These are phyloP conservation scores for Chlamydomonas incerta DNA, from an alignment of 139 green algal genomes.

Conservation along the genomic window DNA sequence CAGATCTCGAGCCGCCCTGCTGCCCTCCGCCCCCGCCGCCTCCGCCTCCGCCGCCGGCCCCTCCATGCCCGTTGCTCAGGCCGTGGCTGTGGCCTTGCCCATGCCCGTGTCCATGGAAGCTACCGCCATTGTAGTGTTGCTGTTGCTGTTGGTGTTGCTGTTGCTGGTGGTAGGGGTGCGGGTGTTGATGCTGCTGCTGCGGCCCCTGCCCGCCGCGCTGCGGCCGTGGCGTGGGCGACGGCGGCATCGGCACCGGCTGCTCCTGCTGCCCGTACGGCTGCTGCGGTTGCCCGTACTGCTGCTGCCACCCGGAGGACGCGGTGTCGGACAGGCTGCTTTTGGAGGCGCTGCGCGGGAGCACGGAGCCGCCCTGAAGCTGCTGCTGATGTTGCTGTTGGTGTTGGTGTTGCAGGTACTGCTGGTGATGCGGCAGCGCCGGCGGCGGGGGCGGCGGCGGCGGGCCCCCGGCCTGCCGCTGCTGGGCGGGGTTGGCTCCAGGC, in stretches of 20 bases:
- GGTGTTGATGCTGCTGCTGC: background rate
- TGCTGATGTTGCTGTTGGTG: background rate
- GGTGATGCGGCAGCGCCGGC: background rate
- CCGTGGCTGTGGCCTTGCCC: background rate
- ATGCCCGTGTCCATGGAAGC: background rate
- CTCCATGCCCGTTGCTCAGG: background rate
- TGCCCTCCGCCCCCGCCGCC: too few relatives aligned
- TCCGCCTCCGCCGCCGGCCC: too few relatives aligned
- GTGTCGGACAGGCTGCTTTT: slow-evolving; percentile 15
- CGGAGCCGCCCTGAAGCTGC: too few relatives aligned
- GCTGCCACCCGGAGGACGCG: slow-evolving; percentile 4
- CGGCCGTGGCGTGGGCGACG: background rate
- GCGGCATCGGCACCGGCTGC: background rate
- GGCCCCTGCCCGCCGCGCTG: too few relatives aligned
- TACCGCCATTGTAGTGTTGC: background rate
- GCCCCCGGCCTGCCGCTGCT: background rate
- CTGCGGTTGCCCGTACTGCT: too few relatives aligned
- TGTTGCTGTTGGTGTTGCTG: background rate
- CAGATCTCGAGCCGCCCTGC: too few relatives aligned
- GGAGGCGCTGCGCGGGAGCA: background rate
- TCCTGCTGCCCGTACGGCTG: background rate
- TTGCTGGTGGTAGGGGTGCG: background rate
- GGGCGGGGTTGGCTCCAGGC: background rate
- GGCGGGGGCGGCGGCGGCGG: background rate
- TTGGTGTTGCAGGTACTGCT: too few relatives aligned